Evolutionary conservation across 306 rosid genomes (phyloP), one percentile per base, ranked within the genome.

Genomic region (Dalbergia cultrata): DNA sequence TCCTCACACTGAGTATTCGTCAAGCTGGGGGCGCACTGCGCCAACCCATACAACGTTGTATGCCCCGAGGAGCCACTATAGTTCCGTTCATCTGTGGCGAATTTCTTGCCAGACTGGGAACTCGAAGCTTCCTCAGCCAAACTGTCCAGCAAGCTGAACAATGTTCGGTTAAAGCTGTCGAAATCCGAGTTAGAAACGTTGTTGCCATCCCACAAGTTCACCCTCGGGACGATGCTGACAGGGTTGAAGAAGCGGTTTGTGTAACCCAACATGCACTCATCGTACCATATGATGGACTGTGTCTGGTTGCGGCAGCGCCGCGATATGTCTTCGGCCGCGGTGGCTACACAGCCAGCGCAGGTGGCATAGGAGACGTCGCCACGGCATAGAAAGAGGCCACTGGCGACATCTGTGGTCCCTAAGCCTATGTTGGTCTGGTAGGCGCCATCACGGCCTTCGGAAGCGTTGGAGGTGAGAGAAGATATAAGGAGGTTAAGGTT

Each of bases 331-430:
- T 43, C 0, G 31, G 81, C 33, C 0, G 89, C 88, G 43, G 63
- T 3, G 44, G 33, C 3, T 8, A 86, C 81, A 50, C 89, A 89
- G 3, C 39, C 61, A 12, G 26, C 77, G 12, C 89, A 89, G 5
- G n/a, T 4, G 31, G 43, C 44, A 8, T 43, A 8, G 45, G 39
- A 5, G 31, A 70, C 53, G 35, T 89, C 90, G 7, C 87, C 89
- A 34, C 87, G 85, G 73, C 92, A 89, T 60, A 82, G 82, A 50
- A 83, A 83, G 21, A 67, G 62, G 19, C 87, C 84, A 19, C 45
- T 76, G 60, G 74, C 72, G 6, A 50, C 54, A 7, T 43, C 39
- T 58, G 71, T 5, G 0, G 74, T 7, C 7, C 41, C 50, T 3
- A 22, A 7, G 8, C 81, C 73, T 17, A 53, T 56, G 50, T 58